phyloP scores from a whole-genome alignment of 768 basidiomycete species.

The Pleurotus giganteus region DNA sequence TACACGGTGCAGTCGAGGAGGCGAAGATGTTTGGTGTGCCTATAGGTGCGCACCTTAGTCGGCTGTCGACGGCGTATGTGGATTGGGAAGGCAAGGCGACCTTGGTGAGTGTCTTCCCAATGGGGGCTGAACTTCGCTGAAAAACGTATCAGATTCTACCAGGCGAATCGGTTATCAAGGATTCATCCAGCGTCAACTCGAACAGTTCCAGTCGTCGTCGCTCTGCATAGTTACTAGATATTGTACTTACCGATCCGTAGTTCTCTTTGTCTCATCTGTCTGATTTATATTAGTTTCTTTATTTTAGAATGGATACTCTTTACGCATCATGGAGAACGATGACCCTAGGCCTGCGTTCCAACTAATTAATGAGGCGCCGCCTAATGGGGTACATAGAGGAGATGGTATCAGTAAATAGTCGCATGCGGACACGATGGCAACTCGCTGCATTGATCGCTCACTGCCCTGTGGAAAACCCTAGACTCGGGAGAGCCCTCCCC shows the following conservation, averaged over 20 bases:
- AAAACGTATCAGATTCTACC: neutral
- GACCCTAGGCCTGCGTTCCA: too few species aligned
- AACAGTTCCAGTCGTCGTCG: neutral
- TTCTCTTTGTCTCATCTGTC: too few species aligned
- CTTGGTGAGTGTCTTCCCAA: neutral
- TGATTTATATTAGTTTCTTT: too few species aligned
- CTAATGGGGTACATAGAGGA: too few species aligned
- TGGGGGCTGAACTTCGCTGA: neutral
- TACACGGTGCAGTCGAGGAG: neutral
- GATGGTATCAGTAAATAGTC: too few species aligned
- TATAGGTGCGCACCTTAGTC: neutral
- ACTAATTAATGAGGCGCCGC: too few species aligned
- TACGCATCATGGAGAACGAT: too few species aligned
- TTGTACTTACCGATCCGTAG: too few species aligned
- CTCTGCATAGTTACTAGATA: neutral
- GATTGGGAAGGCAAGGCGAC: constrained; percentile 4
- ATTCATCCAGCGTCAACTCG: neutral
- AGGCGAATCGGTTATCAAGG: neutral
- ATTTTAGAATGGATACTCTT: too few species aligned
- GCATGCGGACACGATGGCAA: neutral
- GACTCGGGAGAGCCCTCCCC: neutral
- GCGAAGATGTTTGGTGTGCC: neutral
- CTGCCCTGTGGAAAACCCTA: neutral
- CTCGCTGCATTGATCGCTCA: neutral
- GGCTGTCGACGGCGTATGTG: neutral